Evolutionary conservation across 148 eudicot genomes (phyloP).

Genomic region (Rhododendron vialii): DNA sequence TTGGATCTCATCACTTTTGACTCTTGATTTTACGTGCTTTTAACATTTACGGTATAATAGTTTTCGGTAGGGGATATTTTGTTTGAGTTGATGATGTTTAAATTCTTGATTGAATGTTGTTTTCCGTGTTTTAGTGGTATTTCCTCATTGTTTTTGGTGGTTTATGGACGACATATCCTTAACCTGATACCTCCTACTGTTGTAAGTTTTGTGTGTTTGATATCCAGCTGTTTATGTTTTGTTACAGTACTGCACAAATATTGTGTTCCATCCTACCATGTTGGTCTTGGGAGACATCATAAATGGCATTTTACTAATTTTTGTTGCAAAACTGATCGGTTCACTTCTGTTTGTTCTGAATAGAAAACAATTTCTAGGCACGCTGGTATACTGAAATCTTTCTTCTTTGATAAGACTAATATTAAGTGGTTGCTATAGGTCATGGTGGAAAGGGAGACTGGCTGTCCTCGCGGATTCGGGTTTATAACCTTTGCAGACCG

Average conservation of each 20-base stretch:
- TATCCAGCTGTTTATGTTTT: neutral
- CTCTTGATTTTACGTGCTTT: neutral
- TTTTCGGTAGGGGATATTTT: neutral
- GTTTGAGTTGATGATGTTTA: neutral
- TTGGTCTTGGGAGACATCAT: neutral
- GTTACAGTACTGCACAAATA: neutral
- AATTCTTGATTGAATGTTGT: neutral
- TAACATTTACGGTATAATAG: neutral
- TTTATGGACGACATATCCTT: neutral
- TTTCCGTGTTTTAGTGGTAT: neutral
- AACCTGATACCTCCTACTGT: neutral
- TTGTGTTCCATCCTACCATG: neutral
- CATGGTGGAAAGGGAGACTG: conserved; percentile 51
- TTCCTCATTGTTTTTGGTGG: neutral
- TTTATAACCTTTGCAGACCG: conserved; percentile 49
- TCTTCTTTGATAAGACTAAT: neutral
- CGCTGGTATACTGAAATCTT: neutral
- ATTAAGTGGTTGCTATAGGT: conserved; percentile 21
- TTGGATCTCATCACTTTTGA: neutral
- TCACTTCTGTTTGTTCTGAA: neutral
- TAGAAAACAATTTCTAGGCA: neutral
- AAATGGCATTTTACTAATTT: neutral
- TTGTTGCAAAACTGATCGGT: neutral
- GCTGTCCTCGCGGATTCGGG: conserved; percentile 55
- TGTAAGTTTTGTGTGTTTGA: neutral